Percentiles rank a stretch among this genome's conserved stretches.
Conservation (phyloP, 164 flowering plant species). For the Vitis rupestris region DNA sequence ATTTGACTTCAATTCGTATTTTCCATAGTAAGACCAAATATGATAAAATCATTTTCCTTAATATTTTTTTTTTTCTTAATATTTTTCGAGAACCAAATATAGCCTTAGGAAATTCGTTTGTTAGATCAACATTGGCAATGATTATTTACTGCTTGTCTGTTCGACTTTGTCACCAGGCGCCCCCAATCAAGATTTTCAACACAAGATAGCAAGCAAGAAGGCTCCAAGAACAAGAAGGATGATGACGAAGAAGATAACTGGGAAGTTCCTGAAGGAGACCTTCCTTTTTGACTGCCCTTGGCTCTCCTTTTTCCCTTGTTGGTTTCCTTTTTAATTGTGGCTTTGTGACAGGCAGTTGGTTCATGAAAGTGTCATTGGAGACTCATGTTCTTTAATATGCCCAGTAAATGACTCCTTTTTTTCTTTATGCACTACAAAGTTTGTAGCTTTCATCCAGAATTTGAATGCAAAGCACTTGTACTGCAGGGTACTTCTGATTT, state of each 20-base stretch:
- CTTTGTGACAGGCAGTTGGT: slow-evolving; percentile 12
- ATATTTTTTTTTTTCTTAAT: neutral
- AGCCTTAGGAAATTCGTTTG: neutral
- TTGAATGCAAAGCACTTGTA: neutral
- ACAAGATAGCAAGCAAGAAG: slow-evolving; percentile 19
- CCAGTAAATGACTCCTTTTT: neutral
- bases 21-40: too few species aligned
- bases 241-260: slow-evolving; percentile 54
- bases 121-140: neutral
- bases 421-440: neutral
- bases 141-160: neutral
- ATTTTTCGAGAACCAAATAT: neutral
- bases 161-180: slow-evolving; percentile 16
- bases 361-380: slow-evolving; percentile 15
- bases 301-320: neutral
- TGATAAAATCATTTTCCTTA: too few species aligned
- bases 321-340: neutral
- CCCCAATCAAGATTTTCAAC: slow-evolving; percentile 14
- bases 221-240: slow-evolving; percentile 17
- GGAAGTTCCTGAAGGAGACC: slow-evolving; percentile 41
- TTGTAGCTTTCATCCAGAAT: neutral
- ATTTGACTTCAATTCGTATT: too few species aligned
- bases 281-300: slow-evolving; percentile 10
- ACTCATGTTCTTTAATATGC: slow-evolving; percentile 1
- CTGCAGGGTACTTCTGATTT: neutral